Percentiles rank a stretch among this genome's conserved stretches.
phyloP scores from a whole-genome alignment of 192 early-diverging fungal species.

The Rhizoclosmatium globosum region DNA sequence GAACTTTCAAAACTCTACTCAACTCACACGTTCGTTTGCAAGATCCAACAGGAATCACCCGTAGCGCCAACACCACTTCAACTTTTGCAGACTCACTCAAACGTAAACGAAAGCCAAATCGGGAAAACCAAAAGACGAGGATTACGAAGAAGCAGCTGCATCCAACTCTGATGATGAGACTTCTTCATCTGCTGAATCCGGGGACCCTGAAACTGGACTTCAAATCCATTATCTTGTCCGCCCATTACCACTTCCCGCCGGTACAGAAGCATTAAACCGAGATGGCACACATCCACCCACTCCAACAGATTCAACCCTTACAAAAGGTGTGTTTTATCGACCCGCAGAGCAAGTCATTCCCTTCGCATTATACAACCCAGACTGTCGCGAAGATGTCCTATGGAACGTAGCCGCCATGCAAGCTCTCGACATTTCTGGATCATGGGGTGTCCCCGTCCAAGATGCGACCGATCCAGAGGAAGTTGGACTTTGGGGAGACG shows the following conservation, averaged over 20 bases:
- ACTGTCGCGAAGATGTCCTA: constrained; percentile 22
- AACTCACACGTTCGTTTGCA: constrained; percentile 18
- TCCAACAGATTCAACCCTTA: no score
- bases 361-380: constrained; percentile 28
- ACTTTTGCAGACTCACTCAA: not conserved
- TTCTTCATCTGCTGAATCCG: not conserved
- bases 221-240: constrained; percentile 18
- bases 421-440: constrained; percentile 24
- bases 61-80: not conserved
- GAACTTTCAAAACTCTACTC: constrained; percentile 13
- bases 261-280: not conserved
- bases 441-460: constrained; percentile 18
- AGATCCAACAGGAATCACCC: constrained; percentile 21
- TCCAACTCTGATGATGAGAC: not conserved
- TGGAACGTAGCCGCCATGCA: constrained; percentile 34
- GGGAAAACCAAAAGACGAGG: not conserved
- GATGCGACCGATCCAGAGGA: constrained; percentile 1
- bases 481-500: constrained; percentile 8
- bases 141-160: not conserved
- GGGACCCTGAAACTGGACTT: not conserved
- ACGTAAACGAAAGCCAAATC: not conserved
- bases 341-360: constrained; percentile 20
- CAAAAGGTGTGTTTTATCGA: not conserved
- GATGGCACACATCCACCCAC: not conserved
- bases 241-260: not conserved